A percentile compares a stretch with the other conserved stretches of the same genome.
phyloP scores from a whole-genome alignment of 306 rosid species.

The Urtica urens region DNA sequence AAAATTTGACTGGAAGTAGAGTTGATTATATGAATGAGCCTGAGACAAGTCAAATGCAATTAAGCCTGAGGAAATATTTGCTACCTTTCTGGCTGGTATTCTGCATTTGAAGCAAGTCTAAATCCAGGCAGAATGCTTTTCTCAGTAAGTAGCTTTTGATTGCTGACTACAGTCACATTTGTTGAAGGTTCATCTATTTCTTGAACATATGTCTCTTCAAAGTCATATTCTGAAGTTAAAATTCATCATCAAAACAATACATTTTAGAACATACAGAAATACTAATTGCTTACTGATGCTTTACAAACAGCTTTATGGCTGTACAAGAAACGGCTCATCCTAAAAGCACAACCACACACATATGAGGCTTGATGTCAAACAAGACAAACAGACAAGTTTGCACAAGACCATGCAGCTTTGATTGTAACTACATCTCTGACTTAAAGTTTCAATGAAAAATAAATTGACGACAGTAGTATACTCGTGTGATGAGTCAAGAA shows the following conservation, averaged over 20 bases:
- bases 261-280: not conserved
- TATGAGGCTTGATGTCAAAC: not conserved
- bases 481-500: conserved; percentile 16
- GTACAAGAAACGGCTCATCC: not conserved
- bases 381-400: not conserved
- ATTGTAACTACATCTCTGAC: not conserved
- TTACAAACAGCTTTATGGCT: not conserved
- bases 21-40: not conserved
- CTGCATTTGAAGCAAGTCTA: conserved; percentile 62
- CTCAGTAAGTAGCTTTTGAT: conserved; percentile 35
- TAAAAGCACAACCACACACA: not conserved
- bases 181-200: conserved; percentile 66
- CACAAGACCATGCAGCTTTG: not conserved
- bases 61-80: not conserved
- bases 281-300: not conserved
- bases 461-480: no score
- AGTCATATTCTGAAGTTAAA: conserved; percentile 49
- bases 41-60: not conserved
- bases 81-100: conserved; percentile 71
- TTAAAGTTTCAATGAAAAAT: no score
- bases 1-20: not conserved
- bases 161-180: conserved; percentile 34
- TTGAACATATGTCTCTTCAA: conserved; percentile 61
- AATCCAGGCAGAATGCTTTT: conserved; percentile 60
- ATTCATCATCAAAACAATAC: conserved; percentile 11